phyloP scores from a whole-genome alignment of 83 land plant species.

The Diphasiastrum complanatum region DNA sequence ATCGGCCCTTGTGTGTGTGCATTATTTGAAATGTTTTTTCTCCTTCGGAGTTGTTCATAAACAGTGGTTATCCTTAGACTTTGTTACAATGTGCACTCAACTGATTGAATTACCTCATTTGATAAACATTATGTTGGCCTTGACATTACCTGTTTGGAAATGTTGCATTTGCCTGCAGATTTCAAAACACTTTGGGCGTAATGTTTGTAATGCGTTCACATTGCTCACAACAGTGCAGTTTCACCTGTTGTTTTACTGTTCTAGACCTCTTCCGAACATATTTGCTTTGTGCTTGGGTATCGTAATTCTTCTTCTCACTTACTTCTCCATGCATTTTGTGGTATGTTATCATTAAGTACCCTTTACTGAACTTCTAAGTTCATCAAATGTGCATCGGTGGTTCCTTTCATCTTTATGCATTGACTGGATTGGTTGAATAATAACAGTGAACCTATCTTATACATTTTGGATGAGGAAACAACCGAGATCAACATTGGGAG shows the following conservation, averaged over 20 bases:
- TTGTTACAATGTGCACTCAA: too few species aligned
- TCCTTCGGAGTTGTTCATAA: too few species aligned
- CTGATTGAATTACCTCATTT: too few species aligned
- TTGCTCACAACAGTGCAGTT: slow-evolving; percentile 66
- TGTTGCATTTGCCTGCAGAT: slow-evolving; percentile 25
- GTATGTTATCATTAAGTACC: too few species aligned
- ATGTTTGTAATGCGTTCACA: slow-evolving; percentile 66
- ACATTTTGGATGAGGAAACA: slow-evolving; percentile 59
- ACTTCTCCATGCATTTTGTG: neutral
- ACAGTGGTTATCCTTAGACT: too few species aligned
- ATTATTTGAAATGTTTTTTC: too few species aligned
- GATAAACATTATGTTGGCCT: too few species aligned
- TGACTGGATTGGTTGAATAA: neutral
- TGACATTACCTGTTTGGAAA: too few species aligned
- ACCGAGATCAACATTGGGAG: slow-evolving; percentile 42
- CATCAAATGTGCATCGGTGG: neutral
- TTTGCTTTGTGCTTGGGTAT: slow-evolving; percentile 75
- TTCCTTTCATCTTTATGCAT: neutral
- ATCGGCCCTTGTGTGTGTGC: too few species aligned
- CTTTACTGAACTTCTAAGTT: too few species aligned
- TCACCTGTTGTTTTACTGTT: slow-evolving; percentile 77
- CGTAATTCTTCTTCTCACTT: slow-evolving; percentile 3
- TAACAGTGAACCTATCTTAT: slow-evolving; percentile 73
- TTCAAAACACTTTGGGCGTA: slow-evolving; percentile 55
- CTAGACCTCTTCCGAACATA: slow-evolving; percentile 92